phyloP scores from a whole-genome alignment of 495 filamentous ascomycete species.

The Pyronema domesticum region DNA sequence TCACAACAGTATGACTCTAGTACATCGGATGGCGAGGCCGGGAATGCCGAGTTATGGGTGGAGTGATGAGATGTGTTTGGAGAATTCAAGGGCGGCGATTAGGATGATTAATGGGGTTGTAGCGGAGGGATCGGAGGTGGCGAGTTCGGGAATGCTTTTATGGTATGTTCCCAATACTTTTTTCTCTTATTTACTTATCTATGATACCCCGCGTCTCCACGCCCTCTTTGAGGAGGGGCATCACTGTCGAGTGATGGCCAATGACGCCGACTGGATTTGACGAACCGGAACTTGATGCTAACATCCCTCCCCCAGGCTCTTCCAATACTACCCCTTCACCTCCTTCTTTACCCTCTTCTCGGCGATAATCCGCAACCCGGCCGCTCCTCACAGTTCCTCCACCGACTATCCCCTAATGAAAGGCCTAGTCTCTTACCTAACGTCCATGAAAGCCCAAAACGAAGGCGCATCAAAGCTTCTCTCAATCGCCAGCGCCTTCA shows the following conservation, averaged over 20 bases:
- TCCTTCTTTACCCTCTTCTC: constrained; percentile 31
- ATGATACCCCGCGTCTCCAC: background rate
- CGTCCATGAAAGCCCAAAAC: constrained; percentile 15
- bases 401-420: constrained; percentile 20
- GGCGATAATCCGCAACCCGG: constrained; percentile 29
- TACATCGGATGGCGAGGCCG: constrained; percentile 17
- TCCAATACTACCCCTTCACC: constrained; percentile 24
- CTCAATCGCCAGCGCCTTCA: constrained; percentile 22
- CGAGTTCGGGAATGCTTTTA: constrained; percentile 20
- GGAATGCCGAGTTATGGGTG: constrained; percentile 9
- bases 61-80: constrained; percentile 18
- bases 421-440: constrained; percentile 16
- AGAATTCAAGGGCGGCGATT: constrained; percentile 18
- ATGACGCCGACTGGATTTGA: no score
- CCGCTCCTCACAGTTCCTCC: constrained; percentile 20
- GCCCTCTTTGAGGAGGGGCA: background rate
- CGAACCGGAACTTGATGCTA: background rate
- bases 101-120: constrained; percentile 17
- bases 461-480: constrained; percentile 19
- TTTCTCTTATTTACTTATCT: no score
- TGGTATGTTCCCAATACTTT: constrained; percentile 9
- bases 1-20: constrained; percentile 18
- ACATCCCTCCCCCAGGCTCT: constrained; percentile 12
- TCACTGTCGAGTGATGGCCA: background rate
- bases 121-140: constrained; percentile 13